Conservation (phyloP, 306 rosid genomes). For the Cercis canadensis region DNA sequence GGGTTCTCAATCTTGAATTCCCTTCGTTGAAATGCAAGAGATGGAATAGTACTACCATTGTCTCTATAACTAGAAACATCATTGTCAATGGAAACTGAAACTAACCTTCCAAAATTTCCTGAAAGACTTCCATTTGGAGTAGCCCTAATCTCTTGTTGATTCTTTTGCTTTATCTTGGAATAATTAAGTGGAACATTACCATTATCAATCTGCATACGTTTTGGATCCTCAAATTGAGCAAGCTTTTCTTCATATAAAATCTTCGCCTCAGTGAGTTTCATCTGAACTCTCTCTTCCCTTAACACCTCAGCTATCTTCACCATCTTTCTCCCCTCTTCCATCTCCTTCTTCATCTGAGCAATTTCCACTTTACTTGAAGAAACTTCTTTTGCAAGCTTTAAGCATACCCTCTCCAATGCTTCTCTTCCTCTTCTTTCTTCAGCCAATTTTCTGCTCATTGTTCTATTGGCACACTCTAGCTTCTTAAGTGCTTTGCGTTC, state of each 20-base stretch:
- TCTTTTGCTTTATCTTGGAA: slow-evolving; percentile 22
- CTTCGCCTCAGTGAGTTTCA: slow-evolving; percentile 64
- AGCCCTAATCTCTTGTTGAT: slow-evolving; percentile 11
- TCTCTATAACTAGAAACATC: neutral
- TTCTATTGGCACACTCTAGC: slow-evolving; percentile 46
- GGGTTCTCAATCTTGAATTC: slow-evolving; percentile 60
- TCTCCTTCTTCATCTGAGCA: slow-evolving; percentile 44
- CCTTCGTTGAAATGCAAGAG: slow-evolving; percentile 25
- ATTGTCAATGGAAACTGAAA: neutral
- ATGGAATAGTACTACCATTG: slow-evolving; percentile 17
- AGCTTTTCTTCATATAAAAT: slow-evolving; percentile 52
- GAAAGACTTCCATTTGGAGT: no score
- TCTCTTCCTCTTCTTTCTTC: slow-evolving; percentile 56
- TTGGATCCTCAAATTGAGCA: slow-evolving; percentile 36
- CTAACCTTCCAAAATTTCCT: no score
- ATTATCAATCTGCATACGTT: neutral
- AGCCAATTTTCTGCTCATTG: slow-evolving; percentile 41
- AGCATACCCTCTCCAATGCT: slow-evolving; percentile 50
- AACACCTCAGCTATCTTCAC: slow-evolving; percentile 55
- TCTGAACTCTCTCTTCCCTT: slow-evolving; percentile 66
- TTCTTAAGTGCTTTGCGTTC: slow-evolving; percentile 54
- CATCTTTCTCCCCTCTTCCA: slow-evolving; percentile 68
- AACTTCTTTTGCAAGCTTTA: slow-evolving; percentile 49
- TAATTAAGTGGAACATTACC: no score
- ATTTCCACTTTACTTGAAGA: slow-evolving; percentile 44